phyloP scores from a whole-genome alignment of 2,329 filamentous ascomycete genomes.

The Lasiodiplodia theobromae region DNA sequence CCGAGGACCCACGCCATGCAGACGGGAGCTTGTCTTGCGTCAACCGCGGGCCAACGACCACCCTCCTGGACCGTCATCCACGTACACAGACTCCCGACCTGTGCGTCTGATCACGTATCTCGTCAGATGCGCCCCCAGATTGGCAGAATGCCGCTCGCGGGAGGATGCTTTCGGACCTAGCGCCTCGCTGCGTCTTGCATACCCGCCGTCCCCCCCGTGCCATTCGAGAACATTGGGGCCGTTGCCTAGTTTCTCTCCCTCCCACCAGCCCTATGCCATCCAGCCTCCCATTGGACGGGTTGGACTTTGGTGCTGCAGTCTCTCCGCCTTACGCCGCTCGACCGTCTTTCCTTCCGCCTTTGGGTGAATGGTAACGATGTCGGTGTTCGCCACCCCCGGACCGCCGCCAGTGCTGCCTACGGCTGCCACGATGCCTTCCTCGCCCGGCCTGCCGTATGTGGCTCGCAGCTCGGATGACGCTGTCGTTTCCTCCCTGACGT shows the following conservation, averaged over 20 bases:
- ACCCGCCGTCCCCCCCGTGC: neutral
- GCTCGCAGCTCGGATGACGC: conserved; percentile 5
- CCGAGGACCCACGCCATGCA: conserved; percentile 12
- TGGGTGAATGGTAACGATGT: conserved; percentile 18
- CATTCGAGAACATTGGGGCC: conserved; percentile 5
- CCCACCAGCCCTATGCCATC: neutral
- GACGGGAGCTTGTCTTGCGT: conserved; percentile 23
- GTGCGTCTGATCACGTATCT: conserved; percentile 19
- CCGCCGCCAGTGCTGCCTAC: conserved; percentile 17
- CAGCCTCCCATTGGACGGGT: neutral
- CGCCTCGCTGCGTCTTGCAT: conserved; percentile 2
- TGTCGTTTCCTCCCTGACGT: conserved; percentile 6
- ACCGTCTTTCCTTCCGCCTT: conserved; percentile 19
- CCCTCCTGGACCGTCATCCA: conserved; percentile 7
- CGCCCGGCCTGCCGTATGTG: conserved; percentile 3
- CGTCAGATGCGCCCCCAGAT: conserved; percentile 7
- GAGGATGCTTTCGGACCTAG: conserved; percentile 11
- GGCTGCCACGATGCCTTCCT: neutral
- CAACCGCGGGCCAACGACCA: conserved; percentile 14
- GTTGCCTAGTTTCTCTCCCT: conserved; percentile 18
- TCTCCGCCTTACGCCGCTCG: neutral
- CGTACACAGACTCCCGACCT: conserved; percentile 13
- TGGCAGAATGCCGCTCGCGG: neutral
- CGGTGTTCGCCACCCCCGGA: conserved; percentile 18
- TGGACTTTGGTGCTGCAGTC: neutral